These are phyloP conservation scores for Chlamydomonas reinhardtii DNA, from an alignment of 163 green algal genomes.

Conservation along the genomic window DNA sequence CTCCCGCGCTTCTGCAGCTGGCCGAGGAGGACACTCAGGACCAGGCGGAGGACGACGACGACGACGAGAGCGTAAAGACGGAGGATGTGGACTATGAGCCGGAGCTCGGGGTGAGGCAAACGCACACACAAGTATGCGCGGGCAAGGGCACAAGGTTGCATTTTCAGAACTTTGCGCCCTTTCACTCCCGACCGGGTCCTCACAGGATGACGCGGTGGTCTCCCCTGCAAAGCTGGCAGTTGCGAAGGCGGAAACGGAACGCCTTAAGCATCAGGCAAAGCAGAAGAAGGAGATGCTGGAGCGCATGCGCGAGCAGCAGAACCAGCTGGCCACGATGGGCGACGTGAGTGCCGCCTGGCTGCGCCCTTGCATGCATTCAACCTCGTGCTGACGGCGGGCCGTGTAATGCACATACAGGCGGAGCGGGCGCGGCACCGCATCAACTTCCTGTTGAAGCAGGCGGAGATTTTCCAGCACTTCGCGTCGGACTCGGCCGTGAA, in stretches of 20 bases:
- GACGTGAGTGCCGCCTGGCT: neutral
- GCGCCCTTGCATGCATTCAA: too few relatives aligned
- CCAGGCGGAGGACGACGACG: conserved; percentile 27
- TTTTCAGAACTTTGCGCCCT: neutral
- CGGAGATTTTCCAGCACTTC: conserved; percentile 99
- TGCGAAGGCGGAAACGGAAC: conserved; percentile 80
- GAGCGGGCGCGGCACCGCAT: conserved; percentile 84
- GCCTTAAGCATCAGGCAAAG: conserved; percentile 84
- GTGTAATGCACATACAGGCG: conserved; percentile 61
- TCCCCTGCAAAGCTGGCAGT: conserved; percentile 58
- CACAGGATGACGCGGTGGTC: conserved; percentile 34
- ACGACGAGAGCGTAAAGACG: conserved; percentile 44
- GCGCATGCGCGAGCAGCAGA: conserved; percentile 84
- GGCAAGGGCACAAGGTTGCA: neutral
- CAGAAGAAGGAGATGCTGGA: conserved; percentile 90
- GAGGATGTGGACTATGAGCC: conserved; percentile 44
- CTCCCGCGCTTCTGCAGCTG: neutral
- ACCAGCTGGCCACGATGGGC: conserved; percentile 53
- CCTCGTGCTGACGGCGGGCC: neutral
- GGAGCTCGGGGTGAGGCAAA: conserved; percentile 12
- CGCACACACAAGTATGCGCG: neutral
- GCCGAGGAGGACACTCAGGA: neutral
- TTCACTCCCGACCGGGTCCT: neutral
- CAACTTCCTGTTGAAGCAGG: conserved; percentile 96
- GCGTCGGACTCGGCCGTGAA: conserved; percentile 67